Base-by-base conservation (phyloP, 1,284 basidiomycete species). In the Sporisorium iseilematis-ciliati region DNA sequence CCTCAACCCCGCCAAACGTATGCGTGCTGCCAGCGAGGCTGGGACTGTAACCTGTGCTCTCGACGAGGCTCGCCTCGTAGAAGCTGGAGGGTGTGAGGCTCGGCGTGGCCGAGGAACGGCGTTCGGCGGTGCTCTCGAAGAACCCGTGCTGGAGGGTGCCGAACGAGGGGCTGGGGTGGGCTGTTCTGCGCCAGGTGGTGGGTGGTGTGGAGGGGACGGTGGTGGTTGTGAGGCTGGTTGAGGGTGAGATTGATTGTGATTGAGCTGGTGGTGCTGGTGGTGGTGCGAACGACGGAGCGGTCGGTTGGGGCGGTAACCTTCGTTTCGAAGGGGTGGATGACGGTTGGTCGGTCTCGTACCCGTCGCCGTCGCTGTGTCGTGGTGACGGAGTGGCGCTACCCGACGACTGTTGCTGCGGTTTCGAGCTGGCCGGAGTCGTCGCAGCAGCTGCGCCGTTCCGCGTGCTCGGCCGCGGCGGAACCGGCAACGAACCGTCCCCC, bases 1-100 rank as follows among this genome's bases (percentile, higher is more conserved):
- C 62, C 12, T 66, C 62, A 8, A 55, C 20, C 3, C 59, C 72
- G n/a, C 72, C 72, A 56, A 75, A 75, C 5, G 72, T 70, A 50
- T 75, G 62, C 18, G 59, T 62, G 16, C 41, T 49, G 0, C 31
- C 72, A 7, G 58, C 59, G 2, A 69, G 8, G 16, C 46, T 49
- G 2, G 72, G 66, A 1, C 25, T 31, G 41, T 64, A 68, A 3
- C 51, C 62, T n/a, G n/a, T n/a, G 51, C 64, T 42, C 35, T 60
- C 61, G 41, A 14, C 29, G 8, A 42, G 40, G 12, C 21, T 26
- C 2, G 4, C 11, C 4, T 64, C 61, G 26, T 41, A 46, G 16
- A 20, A 38, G 48, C 48, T 49, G n/a, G 11, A 1, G 4, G 48
- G 18, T 3, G 35, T 14, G 1, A 38, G 6, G 16, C 35, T 38